Base-by-base conservation (phyloP, 805 yeast species). In the Candida stauntonica region DNA sequence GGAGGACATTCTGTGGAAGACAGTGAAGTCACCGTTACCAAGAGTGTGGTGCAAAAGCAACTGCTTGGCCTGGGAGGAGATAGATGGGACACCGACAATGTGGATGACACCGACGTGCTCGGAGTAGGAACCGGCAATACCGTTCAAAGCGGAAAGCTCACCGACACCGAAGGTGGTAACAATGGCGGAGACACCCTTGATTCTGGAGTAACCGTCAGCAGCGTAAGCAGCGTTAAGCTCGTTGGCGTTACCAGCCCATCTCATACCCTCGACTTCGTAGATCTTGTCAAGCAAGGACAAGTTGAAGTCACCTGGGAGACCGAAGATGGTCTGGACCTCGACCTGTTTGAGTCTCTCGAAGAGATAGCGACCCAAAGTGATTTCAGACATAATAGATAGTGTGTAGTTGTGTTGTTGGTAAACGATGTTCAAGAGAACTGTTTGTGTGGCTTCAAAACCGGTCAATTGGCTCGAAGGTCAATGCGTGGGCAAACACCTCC, bases 151-250 rank as follows among this genome's bases (percentile, higher is more conserved):
- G 20, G 84, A 74, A 57, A 85, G 72, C 63, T 85, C 95, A 61
- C 95, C 95, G 40, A 86, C 95, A 65, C 95, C 95, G 60, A 86
- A 86, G 35, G 95, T 86, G 60, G 95, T 86, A 55, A 85, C 71
- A 35, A 86, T 50, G 51, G 84, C 81, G 45, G 83, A 75, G 58
- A 85, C 64, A 43, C 89, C 82, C 64, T 83, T 85, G 54, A 86
- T 70, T 61, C 95, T 70, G 38, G 91, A 79, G 67, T 86, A 86
- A 48, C 95, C 95, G 63, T 86, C 95, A 32, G 93, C 88, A 37
- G 94, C 84, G 52, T 82, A 83, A 29, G 93, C 85, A 31, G 95
- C 93, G 62, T 86, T 86, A 67, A 86, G 73, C 68, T 86, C 95
- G 65, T 86, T 86, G 60, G 93, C 85, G 62, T 86, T 85, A 55